phyloP scores from a whole-genome alignment of 2,329 filamentous ascomycete species.

The Neopestalotiopsis sp. region DNA sequence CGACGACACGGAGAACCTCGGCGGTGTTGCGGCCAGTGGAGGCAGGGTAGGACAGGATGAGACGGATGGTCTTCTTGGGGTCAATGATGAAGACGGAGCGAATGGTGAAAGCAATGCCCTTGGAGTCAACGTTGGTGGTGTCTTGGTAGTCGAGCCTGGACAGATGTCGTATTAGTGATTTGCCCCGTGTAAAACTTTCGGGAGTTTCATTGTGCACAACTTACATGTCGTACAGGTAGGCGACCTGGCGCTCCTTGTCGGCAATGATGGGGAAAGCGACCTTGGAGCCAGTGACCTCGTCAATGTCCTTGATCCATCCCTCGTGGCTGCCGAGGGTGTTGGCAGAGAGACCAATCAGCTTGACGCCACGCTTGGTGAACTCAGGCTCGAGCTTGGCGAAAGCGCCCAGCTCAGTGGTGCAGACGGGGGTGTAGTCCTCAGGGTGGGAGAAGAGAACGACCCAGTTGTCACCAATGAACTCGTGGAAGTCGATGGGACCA shows the following conservation, averaged over 20 bases:
- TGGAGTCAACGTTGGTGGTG: conserved; percentile 79
- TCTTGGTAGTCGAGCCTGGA: conserved; percentile 78
- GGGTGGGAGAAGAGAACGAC: conserved; percentile 85
- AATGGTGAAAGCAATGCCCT: conserved; percentile 91
- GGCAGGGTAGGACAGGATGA: conserved; percentile 91
- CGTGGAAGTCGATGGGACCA: conserved; percentile 81
- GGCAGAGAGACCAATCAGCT: conserved; percentile 89
- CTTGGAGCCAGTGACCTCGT: conserved; percentile 75
- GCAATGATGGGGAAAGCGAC: conserved; percentile 82
- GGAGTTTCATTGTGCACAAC: conserved; percentile 29
- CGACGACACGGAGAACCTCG: conserved; percentile 79
- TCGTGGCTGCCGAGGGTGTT: conserved; percentile 85
- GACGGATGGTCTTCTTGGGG: conserved; percentile 89
- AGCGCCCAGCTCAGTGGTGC: conserved; percentile 93
- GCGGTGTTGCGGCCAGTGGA: conserved; percentile 85
- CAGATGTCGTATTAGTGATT: neutral
- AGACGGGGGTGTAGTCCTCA: conserved; percentile 92
- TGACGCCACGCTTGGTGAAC: conserved; percentile 85
- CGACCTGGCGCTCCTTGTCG: conserved; percentile 78
- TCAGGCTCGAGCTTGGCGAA: conserved; percentile 89
- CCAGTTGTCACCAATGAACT: conserved; percentile 82
- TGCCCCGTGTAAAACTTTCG: neutral
- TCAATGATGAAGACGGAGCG: conserved; percentile 95
- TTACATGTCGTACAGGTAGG: conserved; percentile 80
- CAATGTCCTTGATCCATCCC: conserved; percentile 89